A percentile compares a stretch with the other conserved stretches of the same genome.
Conservation (phyloP, 2,329 filamentous ascomycete species). For the Onygenales sp. region DNA sequence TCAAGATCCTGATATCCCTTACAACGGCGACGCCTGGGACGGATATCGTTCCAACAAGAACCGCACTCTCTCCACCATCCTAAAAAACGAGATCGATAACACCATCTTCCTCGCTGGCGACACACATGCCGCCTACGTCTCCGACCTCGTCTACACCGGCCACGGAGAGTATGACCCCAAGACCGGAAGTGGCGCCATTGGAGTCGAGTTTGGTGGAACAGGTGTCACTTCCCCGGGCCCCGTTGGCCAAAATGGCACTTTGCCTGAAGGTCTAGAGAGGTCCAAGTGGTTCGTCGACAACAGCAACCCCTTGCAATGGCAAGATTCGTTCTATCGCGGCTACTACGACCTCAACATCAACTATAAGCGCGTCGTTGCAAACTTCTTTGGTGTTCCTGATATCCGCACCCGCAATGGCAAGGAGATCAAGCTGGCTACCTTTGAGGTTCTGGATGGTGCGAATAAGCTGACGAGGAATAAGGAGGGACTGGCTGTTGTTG, state of each 20-base stretch:
- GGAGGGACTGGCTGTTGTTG: background rate
- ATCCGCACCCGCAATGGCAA: slow-evolving; percentile 50
- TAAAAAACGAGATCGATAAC: slow-evolving; percentile 59
- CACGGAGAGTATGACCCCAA: slow-evolving; percentile 40
- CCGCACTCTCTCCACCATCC: slow-evolving; percentile 57
- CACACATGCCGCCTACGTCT: slow-evolving; percentile 57
- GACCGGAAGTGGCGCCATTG: slow-evolving; percentile 48
- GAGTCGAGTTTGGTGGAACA: slow-evolving; percentile 57
- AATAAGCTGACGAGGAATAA: slow-evolving; percentile 3
- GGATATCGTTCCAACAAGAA: slow-evolving; percentile 64
- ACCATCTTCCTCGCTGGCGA: slow-evolving; percentile 66
- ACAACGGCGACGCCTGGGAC: slow-evolving; percentile 53
- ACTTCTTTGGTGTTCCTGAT: slow-evolving; percentile 56
- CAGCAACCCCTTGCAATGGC: slow-evolving; percentile 62
- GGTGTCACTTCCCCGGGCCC: slow-evolving; percentile 55
- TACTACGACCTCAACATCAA: slow-evolving; percentile 58
- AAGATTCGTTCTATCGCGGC: slow-evolving; percentile 63
- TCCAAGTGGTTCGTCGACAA: slow-evolving; percentile 36
- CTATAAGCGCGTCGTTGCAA: slow-evolving; percentile 49
- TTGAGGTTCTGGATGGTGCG: slow-evolving; percentile 21
- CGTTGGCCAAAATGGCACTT: slow-evolving; percentile 49
- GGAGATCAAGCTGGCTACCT: slow-evolving; percentile 60
- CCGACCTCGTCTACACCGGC: slow-evolving; percentile 48
- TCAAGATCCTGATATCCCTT: slow-evolving; percentile 23
- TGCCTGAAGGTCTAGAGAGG: slow-evolving; percentile 41